Conservation (phyloP, 139 green algal genomes). For the Chlorella sp. region DNA sequence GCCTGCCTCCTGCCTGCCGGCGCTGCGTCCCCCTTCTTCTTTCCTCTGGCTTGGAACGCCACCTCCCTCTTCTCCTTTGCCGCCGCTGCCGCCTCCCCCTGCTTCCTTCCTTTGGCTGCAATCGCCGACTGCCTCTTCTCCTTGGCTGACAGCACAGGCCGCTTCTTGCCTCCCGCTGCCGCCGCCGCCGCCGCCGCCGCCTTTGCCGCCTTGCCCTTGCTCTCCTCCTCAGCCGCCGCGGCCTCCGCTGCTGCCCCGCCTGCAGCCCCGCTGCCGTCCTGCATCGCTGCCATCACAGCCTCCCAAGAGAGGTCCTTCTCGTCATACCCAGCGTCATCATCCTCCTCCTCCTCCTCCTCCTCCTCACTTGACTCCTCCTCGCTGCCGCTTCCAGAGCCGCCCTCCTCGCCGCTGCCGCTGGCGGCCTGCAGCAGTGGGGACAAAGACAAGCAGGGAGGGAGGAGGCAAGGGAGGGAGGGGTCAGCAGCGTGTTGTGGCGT, state of each 20-base stretch:
- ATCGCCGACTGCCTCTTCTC: background rate
- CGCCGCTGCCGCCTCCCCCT: background rate
- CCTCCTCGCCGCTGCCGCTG: constrained; percentile 46
- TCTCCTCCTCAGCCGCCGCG: background rate
- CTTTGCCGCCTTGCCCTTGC: background rate
- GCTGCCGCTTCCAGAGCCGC: constrained; percentile 28
- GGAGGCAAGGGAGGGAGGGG: too few species aligned
- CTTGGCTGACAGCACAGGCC: background rate
- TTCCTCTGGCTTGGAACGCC: background rate
- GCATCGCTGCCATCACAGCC: constrained; percentile 80
- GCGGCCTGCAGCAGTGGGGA: constrained; percentile 29
- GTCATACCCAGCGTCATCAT: constrained; percentile 76
- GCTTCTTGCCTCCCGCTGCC: constrained; percentile 5
- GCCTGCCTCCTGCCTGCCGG: background rate
- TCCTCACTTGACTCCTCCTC: constrained; percentile 26
- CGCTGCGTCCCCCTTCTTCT: background rate
- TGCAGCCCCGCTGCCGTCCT: constrained; percentile 31
- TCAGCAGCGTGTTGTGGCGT: background rate
- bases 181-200: background rate
- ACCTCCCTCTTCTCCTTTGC: background rate
- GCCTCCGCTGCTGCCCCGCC: constrained; percentile 10
- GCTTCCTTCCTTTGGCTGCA: background rate
- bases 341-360: constrained; percentile 28
- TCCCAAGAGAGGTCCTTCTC: constrained; percentile 88
- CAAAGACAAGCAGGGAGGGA: background rate